A percentile compares a stretch with the other conserved stretches of the same genome.
phyloP scores from a whole-genome alignment of 208 protist species.

The Leishmania guyanensis region DNA sequence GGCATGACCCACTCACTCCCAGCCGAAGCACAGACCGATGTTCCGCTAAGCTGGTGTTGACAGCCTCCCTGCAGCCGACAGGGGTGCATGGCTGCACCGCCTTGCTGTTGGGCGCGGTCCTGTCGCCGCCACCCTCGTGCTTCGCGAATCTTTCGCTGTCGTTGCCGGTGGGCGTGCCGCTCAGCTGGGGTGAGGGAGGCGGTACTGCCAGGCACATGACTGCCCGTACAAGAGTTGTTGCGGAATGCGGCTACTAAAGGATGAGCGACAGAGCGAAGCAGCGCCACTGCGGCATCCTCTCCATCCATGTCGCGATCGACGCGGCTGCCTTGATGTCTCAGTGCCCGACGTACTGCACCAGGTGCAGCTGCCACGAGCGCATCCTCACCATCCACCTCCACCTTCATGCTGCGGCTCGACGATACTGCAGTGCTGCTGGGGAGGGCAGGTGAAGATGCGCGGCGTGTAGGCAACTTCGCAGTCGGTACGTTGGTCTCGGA shows the following conservation, averaged over 20 bases:
- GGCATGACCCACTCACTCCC: not conserved
- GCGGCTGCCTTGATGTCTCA: conserved; percentile 1
- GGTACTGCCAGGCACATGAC: conserved; percentile 2
- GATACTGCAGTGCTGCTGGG: not conserved
- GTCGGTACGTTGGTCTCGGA: not conserved
- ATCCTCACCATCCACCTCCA: conserved; percentile 17
- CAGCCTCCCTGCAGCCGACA: conserved; percentile 58
- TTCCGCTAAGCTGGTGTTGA: not conserved
- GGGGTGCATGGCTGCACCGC: conserved; percentile 36
- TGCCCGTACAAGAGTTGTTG: not conserved
- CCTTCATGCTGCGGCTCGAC: not conserved
- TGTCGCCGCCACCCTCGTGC: conserved; percentile 29
- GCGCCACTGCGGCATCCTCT: not conserved
- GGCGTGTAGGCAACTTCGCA: not conserved
- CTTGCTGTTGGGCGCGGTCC: conserved; percentile 14
- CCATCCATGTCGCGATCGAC: not conserved
- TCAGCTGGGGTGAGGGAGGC: conserved; percentile 13
- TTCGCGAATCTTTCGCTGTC: conserved; percentile 21
- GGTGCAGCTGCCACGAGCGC: conserved; percentile 11
- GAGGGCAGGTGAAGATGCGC: not conserved
- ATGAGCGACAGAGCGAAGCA: not conserved
- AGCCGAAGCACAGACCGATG: not conserved
- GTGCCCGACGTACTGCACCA: conserved; percentile 17
- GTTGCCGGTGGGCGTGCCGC: conserved; percentile 13
- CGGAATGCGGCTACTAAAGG: not conserved